A percentile compares a stretch with the other conserved stretches of the same genome.
Conservation (phyloP, 495 filamentous ascomycete genomes). For the Aspergillus sclerotiicarbonarius region DNA sequence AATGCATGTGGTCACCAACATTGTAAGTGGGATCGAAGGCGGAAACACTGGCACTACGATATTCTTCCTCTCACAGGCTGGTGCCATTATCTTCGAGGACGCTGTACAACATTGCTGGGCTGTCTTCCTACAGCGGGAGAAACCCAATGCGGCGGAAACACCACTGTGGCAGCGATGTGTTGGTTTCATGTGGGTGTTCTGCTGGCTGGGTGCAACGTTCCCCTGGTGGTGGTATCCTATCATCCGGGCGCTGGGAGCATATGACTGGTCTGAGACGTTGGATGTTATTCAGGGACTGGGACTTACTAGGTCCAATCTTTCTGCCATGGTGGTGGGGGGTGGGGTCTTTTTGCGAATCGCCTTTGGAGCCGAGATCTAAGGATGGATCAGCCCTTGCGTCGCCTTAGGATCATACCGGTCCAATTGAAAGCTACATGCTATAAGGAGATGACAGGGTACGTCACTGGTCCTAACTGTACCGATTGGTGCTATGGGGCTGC, state of each 20-base stretch:
- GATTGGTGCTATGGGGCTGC: too few relatives aligned
- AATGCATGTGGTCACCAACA: conserved; percentile 23
- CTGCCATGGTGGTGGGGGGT: not conserved
- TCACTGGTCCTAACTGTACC: too few relatives aligned
- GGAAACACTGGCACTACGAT: conserved; percentile 13
- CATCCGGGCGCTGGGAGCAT: not conserved
- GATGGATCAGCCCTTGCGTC: not conserved
- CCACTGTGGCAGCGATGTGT: conserved; percentile 4
- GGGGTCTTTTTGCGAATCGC: not conserved
- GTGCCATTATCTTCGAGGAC: conserved; percentile 29
- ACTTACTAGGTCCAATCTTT: not conserved
- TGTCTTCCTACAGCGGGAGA: too few relatives aligned
- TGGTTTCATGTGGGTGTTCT: conserved; percentile 19
- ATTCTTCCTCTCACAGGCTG: conserved; percentile 26
- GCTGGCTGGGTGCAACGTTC: conserved; percentile 5
- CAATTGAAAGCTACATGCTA: too few relatives aligned
- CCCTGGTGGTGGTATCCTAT: conserved; percentile 9
- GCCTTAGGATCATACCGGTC: too few relatives aligned
- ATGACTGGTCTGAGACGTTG: not conserved
- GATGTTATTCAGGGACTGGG: not conserved
- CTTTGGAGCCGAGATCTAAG: conserved; percentile 4
- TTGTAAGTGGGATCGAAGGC: conserved; percentile 15
- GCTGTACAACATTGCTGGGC: conserved; percentile 14
- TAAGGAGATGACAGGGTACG: too few relatives aligned
- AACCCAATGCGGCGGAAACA: not conserved